These are phyloP conservation scores for Aspergillus pseudotamarii DNA, from an alignment of 2,329 filamentous ascomycete species.

Conservation along the genomic window DNA sequence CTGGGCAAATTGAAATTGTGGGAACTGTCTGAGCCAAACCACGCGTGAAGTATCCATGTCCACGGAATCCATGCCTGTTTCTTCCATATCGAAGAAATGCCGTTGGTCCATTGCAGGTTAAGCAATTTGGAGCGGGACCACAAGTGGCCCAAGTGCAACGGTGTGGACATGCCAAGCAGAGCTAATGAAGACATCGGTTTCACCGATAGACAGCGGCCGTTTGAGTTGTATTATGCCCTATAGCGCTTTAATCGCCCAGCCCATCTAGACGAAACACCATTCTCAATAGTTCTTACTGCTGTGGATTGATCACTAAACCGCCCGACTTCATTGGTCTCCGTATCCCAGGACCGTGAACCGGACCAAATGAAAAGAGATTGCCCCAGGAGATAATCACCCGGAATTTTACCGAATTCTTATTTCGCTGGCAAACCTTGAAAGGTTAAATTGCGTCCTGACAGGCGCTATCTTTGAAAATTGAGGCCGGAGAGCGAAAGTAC, in stretches of 20 bases:
- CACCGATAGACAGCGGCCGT: slow-evolving; percentile 15
- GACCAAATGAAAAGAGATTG: not conserved
- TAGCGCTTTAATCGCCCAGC: slow-evolving; percentile 6
- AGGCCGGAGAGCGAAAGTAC: not conserved
- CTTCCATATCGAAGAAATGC: not conserved
- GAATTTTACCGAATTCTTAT: not conserved
- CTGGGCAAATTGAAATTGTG: slow-evolving; percentile 19
- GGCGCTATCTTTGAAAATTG: not conserved
- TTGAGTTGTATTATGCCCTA: slow-evolving; percentile 12
- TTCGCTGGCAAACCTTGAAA: not conserved
- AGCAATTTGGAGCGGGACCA: slow-evolving; percentile 14
- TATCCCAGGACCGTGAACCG: not conserved
- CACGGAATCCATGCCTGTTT: not conserved
- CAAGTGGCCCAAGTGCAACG: not conserved
- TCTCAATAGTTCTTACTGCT: slow-evolving; percentile 6
- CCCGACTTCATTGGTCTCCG: slow-evolving; percentile 11
- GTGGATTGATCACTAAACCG: slow-evolving; percentile 20
- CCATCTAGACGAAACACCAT: slow-evolving; percentile 18
- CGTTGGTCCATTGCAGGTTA: slow-evolving; percentile 14
- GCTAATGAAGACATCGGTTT: slow-evolving; percentile 15
- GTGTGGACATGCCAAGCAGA: slow-evolving; percentile 16
- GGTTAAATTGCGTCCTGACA: no score
- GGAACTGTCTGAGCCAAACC: slow-evolving; percentile 1
- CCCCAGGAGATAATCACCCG: not conserved
- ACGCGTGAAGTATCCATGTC: not conserved